Base-by-base conservation (phyloP, 257 asterid genomes). In the Solanum clarkiae region DNA sequence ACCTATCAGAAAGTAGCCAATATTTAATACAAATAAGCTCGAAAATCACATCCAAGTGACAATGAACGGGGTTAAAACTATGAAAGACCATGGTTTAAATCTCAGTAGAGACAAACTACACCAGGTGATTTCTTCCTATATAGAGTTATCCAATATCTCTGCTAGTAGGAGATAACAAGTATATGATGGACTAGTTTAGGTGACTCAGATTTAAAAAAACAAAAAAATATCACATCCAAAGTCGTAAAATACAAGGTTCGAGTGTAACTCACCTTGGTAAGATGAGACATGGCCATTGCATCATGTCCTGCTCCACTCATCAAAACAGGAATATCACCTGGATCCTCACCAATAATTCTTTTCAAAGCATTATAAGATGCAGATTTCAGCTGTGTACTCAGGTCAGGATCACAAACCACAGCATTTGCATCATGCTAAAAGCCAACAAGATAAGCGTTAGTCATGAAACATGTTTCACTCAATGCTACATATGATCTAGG, bases 251-350 rank as follows among this genome's bases (percentile, higher is more conserved):
- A 7, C 29, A 53, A 79, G 83, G 32, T 79, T 53, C 1, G 11
- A 54, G 49, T 53, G 54, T 53, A 80, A 74, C 86, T 57, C 57
- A 93, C 97, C 96, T 92, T 92, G 81, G 98, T 93, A 77, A 97
- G 92, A 91, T 92, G 99, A 84, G 97, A 93, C 97, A 97, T 93
- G 74, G 99, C 98, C 99, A 95, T 95, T 45, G 99, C 98, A 88
- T 97, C 99, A 66, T 97, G 98, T 56, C 99, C 99, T n/a, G 99
- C 99, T 85, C 99, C 99, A 86, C 99, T 97, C 97, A 95, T 95
- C 88, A 95, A 70, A 32, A 85, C 90, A 10, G 98, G 98, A 88
- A 97, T 93, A 55, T 88, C 90, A 36, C 88, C 90, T 45, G 88
- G 84, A 68, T 89, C 87, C 86, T 95, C 97, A 0, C 91, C 94